A percentile compares a stretch with the other conserved stretches of the same genome.
Evolutionary conservation across 495 filamentous ascomycete species (phyloP).

Genomic region (Jackrogersella minutella): DNA sequence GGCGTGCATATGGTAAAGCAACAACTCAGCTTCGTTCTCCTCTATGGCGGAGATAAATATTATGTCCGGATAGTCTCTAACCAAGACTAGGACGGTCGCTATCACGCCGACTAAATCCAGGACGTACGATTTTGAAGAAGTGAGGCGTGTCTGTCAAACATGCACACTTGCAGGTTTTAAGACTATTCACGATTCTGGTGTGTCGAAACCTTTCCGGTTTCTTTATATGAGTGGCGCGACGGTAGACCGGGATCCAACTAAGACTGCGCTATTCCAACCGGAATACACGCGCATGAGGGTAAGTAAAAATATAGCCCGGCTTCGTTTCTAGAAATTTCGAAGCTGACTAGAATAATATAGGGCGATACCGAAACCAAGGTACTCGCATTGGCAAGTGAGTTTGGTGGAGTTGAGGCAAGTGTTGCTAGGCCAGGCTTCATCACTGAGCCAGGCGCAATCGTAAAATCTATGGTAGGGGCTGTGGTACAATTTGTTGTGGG

Average conservation of each 20-base stretch:
- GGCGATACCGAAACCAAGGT: slow-evolving; percentile 53
- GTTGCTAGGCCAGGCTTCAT: slow-evolving; percentile 54
- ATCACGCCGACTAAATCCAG: slow-evolving; percentile 51
- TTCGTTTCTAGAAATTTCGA: background rate
- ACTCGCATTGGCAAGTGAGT: slow-evolving; percentile 49
- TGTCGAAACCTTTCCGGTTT: slow-evolving; percentile 53
- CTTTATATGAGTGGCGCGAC: slow-evolving; percentile 57
- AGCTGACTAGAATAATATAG: slow-evolving; percentile 36
- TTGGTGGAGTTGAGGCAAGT: slow-evolving; percentile 46
- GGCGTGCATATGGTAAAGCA: slow-evolving; percentile 60
- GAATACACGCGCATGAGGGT: slow-evolving; percentile 56
- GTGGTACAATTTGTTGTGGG: slow-evolving; percentile 20
- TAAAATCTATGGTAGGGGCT: slow-evolving; percentile 10
- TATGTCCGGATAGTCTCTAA: slow-evolving; percentile 18
- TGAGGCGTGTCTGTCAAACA: slow-evolving; percentile 54
- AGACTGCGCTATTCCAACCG: slow-evolving; percentile 45
- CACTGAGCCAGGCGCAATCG: slow-evolving; percentile 36
- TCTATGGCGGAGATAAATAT: background rate
- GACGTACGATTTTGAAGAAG: slow-evolving; percentile 49
- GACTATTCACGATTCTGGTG: slow-evolving; percentile 46
- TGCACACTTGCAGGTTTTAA: slow-evolving; percentile 51
- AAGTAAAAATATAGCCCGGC: background rate
- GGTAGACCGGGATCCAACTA: slow-evolving; percentile 49
- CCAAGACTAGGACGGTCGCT: slow-evolving; percentile 51
- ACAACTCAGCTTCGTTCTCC: background rate